Evolutionary conservation across 495 filamentous ascomycete genomes (phyloP).

Genomic region (Annulohypoxylon nitens): DNA sequence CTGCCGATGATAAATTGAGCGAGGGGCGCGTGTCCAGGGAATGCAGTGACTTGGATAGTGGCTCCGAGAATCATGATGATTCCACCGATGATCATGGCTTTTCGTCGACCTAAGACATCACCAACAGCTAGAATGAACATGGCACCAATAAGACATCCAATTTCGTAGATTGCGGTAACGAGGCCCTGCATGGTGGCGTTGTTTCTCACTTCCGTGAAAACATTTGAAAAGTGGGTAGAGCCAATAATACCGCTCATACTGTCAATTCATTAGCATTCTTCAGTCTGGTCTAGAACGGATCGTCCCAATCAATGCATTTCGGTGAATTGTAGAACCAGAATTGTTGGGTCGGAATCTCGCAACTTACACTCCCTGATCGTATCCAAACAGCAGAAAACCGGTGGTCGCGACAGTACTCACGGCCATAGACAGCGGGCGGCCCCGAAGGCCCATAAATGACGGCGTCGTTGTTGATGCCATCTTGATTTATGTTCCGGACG

Average conservation of each 20-base stretch:
- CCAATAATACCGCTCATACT: slow-evolving; percentile 85
- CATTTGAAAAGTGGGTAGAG: slow-evolving; percentile 74
- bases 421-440: slow-evolving; percentile 71
- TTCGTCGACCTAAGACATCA: slow-evolving; percentile 75
- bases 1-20: slow-evolving; percentile 79
- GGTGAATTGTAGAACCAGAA: not conserved
- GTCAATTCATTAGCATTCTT: slow-evolving; percentile 61
- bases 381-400: slow-evolving; percentile 81
- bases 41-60: slow-evolving; percentile 71
- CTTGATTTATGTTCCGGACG: slow-evolving; percentile 25
- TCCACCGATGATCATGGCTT: slow-evolving; percentile 69
- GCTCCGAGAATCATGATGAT: slow-evolving; percentile 77
- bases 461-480: slow-evolving; percentile 61
- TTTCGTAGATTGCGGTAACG: slow-evolving; percentile 86
- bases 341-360: not conserved
- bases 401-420: slow-evolving; percentile 75
- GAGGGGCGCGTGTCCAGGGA: slow-evolving; percentile 52
- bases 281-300: slow-evolving; percentile 14
- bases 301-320: not conserved
- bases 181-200: slow-evolving; percentile 81
- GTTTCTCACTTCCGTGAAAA: slow-evolving; percentile 74
- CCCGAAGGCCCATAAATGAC: slow-evolving; percentile 72
- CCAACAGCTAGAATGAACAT: slow-evolving; percentile 77
- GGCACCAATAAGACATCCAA: slow-evolving; percentile 81
- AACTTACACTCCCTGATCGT: slow-evolving; percentile 67